A percentile compares a stretch with the other conserved stretches of the same genome.
Conservation (phyloP, 352 stramenopile genomes). For the Globisporangium solare region DNA sequence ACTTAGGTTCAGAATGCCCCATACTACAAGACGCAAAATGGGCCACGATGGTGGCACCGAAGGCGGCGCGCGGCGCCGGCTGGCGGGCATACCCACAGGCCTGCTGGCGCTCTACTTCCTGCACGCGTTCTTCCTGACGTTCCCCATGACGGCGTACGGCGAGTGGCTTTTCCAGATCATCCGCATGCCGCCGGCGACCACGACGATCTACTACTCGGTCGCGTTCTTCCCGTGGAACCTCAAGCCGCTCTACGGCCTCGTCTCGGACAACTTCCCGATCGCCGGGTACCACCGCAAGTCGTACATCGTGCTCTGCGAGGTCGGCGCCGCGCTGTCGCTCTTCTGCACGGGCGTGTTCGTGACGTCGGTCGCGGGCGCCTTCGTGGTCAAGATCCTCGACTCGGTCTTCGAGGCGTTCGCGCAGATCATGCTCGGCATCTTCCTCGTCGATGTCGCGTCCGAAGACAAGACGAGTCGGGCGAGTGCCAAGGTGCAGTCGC, state of each 20-base stretch:
- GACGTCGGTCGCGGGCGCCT: slow-evolving; percentile 48
- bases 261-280: slow-evolving; percentile 74
- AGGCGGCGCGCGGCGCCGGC: not conserved
- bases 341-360: slow-evolving; percentile 53
- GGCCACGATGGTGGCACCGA: not conserved
- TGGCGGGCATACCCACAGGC: slow-evolving; percentile 31
- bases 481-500: slow-evolving; percentile 62
- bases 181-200: slow-evolving; percentile 72
- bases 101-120: slow-evolving; percentile 78
- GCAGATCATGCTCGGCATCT: slow-evolving; percentile 78
- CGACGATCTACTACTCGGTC: slow-evolving; percentile 76
- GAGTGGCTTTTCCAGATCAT: slow-evolving; percentile 75
- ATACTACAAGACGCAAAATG: not conserved
- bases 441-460: slow-evolving; percentile 61
- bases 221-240: slow-evolving; percentile 85
- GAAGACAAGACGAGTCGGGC: slow-evolving; percentile 49
- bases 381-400: slow-evolving; percentile 65
- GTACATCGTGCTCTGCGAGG: slow-evolving; percentile 75
- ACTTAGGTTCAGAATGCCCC: slow-evolving; percentile 7
- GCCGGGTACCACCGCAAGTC: slow-evolving; percentile 75
- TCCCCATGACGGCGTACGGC: slow-evolving; percentile 75
- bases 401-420: slow-evolving; percentile 70
- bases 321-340: slow-evolving; percentile 48
- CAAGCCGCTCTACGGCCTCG: slow-evolving; percentile 76
- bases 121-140: slow-evolving; percentile 70